A percentile compares a stretch with the other conserved stretches of the same genome.
phyloP scores from a whole-genome alignment of 192 early-diverging fungal species.

The Endogone sp. region DNA sequence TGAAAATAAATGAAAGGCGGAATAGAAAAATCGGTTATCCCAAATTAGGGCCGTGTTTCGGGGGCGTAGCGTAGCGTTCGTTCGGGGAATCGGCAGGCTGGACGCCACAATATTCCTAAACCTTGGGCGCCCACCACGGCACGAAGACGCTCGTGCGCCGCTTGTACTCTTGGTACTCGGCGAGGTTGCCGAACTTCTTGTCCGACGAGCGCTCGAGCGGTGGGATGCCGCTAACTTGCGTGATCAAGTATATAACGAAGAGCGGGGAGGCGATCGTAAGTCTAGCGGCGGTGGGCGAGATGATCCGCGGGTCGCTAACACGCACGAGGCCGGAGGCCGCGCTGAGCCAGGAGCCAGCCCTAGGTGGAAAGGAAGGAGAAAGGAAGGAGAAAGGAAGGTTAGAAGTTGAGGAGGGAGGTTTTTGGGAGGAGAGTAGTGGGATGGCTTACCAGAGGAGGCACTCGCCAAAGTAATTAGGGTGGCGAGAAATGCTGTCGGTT shows the following conservation, averaged over 20 bases:
- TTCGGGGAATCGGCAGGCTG: no score
- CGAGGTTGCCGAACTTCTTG: conserved; percentile 25
- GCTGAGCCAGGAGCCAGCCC: neutral
- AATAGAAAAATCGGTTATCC: no score
- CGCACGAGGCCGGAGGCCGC: neutral
- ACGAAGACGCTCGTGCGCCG: conserved; percentile 32
- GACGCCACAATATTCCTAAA: no score
- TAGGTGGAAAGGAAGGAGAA: neutral
- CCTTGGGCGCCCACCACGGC: no score
- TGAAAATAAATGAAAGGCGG: no score
- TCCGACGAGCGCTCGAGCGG: conserved; percentile 29
- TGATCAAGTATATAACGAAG: conserved; percentile 30
- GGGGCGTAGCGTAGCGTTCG: no score
- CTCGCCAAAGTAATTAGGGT: conserved; percentile 40
- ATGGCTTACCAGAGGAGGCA: conserved; percentile 30
- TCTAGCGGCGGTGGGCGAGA: conserved; percentile 20
- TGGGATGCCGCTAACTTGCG: conserved; percentile 31
- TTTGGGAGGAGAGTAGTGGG: neutral
- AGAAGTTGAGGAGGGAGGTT: neutral
- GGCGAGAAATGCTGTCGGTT: conserved; percentile 18
- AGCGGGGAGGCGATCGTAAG: conserved; percentile 25
- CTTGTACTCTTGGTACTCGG: conserved; percentile 36
- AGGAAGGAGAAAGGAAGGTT: neutral
- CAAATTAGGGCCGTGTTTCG: no score
- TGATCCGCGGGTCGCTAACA: conserved; percentile 2